Evolutionary conservation across 148 eudicot species (phyloP).

Genomic region (Rhododendron henanense): DNA sequence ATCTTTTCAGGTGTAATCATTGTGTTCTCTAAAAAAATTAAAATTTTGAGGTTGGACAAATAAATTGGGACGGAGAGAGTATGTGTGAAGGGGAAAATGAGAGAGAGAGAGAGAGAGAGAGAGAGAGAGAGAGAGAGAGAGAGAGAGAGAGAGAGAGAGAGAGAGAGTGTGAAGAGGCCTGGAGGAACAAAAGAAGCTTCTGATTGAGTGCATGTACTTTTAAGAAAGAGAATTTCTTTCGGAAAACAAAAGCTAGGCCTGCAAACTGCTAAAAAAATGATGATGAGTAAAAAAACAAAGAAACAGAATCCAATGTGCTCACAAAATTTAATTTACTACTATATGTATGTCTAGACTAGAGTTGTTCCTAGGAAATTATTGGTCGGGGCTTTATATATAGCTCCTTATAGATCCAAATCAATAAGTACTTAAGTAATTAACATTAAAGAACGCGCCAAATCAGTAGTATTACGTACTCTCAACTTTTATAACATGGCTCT

Average conservation of each 20-base stretch:
- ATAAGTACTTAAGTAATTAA: background rate
- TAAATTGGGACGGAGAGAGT: no score
- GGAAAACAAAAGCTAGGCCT: background rate
- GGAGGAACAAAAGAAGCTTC: background rate
- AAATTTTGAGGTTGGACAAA: no score
- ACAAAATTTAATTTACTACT: background rate
- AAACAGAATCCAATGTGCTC: slow-evolving; percentile 7
- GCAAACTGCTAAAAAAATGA: background rate
- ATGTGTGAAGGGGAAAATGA: no score
- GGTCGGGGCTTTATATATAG: background rate
- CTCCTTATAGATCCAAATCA: background rate
- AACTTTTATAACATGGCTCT: background rate
- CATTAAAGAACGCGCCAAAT: slow-evolving; percentile 2
- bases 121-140: background rate
- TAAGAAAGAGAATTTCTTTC: background rate
- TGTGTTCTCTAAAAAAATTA: no score
- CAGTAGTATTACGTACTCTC: background rate
- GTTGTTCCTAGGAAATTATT: background rate
- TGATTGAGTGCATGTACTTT: background rate
- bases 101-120: no score
- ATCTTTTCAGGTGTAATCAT: no score
- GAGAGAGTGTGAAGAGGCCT: background rate
- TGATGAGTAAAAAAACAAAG: background rate
- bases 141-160: background rate
- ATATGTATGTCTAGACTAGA: background rate